Evolutionary conservation across 148 eudicot genomes (phyloP).

Genomic region (Rhododendron williamsianum): DNA sequence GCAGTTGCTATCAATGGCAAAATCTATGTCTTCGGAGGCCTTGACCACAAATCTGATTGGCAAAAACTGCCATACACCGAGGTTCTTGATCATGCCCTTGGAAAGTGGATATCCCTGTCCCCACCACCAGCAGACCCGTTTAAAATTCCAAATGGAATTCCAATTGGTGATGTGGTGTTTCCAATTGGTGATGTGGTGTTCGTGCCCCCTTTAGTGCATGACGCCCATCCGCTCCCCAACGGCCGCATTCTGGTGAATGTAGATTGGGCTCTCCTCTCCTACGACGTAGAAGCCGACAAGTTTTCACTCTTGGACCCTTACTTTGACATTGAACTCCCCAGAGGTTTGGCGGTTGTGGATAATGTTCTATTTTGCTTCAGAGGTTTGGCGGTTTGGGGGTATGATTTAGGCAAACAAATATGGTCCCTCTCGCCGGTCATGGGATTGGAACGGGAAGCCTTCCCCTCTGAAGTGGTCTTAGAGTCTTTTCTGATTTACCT

Average conservation of each 20-base stretch:
- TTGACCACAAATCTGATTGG: no score
- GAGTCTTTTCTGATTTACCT: no score
- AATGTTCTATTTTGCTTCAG: background rate
- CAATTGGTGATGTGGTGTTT: no score
- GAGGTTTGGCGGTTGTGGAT: background rate
- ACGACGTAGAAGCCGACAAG: background rate
- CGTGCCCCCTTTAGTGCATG: no score
- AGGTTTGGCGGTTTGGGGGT: background rate
- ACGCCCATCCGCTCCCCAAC: background rate
- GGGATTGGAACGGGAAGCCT: background rate
- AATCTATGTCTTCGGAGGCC: background rate
- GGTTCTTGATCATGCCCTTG: background rate
- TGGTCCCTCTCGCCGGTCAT: background rate
- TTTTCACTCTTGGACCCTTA: background rate
- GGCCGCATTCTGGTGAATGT: background rate
- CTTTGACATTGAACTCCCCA: background rate
- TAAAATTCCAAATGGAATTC: no score
- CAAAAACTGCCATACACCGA: background rate
- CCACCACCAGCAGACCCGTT: no score
- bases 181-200: no score
- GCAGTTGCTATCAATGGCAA: background rate
- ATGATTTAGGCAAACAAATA: background rate
- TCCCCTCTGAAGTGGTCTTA: background rate
- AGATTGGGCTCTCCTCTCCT: background rate
- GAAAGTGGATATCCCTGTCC: no score